These are phyloP conservation scores for Picea abies DNA, from an alignment of 83 land plant genomes.

Conservation along the genomic window DNA sequence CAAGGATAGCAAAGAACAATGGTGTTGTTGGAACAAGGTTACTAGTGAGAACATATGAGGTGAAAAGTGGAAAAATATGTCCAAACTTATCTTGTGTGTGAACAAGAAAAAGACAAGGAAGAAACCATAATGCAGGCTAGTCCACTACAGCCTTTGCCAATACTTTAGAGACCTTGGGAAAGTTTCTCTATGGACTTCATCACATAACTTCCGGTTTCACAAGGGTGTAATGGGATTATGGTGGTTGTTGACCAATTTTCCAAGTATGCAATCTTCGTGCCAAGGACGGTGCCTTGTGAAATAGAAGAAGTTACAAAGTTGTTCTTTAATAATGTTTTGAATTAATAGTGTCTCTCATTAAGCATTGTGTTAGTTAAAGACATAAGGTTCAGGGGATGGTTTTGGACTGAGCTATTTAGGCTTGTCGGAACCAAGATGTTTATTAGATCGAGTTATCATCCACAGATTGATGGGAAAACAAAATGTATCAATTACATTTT, in stretches of 20 bases:
- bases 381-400: no score
- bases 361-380: no score
- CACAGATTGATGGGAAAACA: no score
- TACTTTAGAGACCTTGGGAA: background rate
- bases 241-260: conserved; percentile 23
- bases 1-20: background rate
- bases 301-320: no score
- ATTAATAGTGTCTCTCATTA: no score
- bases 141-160: conserved; percentile 22
- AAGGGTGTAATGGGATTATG: background rate
- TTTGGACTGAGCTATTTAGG: no score
- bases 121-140: background rate
- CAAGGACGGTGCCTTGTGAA: background rate
- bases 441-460: no score
- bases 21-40: background rate
- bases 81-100: background rate
- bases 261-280: conserved; percentile 18
- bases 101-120: conserved; percentile 6
- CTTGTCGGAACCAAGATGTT: no score
- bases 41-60: background rate
- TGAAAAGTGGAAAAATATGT: background rate
- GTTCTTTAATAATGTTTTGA: no score
- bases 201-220: background rate
- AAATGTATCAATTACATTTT: no score
- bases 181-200: conserved; percentile 24